Base-by-base conservation (phyloP, 78 protist genomes). In the Diacronema lutheri region DNA sequence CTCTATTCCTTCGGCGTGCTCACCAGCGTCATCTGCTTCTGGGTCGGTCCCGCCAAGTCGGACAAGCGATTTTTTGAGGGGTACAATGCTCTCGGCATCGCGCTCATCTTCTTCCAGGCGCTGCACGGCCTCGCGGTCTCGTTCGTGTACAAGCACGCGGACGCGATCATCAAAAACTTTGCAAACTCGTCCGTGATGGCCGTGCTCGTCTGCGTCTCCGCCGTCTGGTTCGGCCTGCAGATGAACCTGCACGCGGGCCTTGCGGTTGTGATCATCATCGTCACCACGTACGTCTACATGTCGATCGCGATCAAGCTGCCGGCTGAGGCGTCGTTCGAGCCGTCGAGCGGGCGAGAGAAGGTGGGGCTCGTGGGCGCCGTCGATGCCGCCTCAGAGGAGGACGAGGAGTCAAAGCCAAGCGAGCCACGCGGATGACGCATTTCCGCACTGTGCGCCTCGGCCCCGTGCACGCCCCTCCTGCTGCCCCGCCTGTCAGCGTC, bases 81-180 rank as follows among this genome's bases (percentile, higher is more conserved):
- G 21, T 57, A 50, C 80, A 21, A 58, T 35, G 46, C 29, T 4
- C 58, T 66, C 57, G 66, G 58, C 41, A 0, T 14, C 35, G 26
- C 37, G 25, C n/a, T 82, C 23, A 74, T 82, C 25, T 16, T 82
- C 56, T 31, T 72, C 64, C 55, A 31, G 56, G 78, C 80, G 64
- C 31, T 71, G 40, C 56, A 38, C 44, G 86, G 86, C 20, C 12
- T 82, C 33, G 77, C 68, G 7, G 78, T 82, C 74, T 46, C 86
- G 23, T 10, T 33, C 10, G 86, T 82, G 40, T 66, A 66, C 77
- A 82, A 21, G 86, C 62, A 73, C 62, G 69, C 86, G 31, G 86
- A 82, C 86, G 68, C 68, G 20, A 71, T 82, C 74, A 74, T 82
- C 56, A 82, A 82, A 74, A 62, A 35, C 86, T 82, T 82, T 13